Conservation (phyloP, 108 stramenopile genomes). For the Schizochytrium sp. region DNA sequence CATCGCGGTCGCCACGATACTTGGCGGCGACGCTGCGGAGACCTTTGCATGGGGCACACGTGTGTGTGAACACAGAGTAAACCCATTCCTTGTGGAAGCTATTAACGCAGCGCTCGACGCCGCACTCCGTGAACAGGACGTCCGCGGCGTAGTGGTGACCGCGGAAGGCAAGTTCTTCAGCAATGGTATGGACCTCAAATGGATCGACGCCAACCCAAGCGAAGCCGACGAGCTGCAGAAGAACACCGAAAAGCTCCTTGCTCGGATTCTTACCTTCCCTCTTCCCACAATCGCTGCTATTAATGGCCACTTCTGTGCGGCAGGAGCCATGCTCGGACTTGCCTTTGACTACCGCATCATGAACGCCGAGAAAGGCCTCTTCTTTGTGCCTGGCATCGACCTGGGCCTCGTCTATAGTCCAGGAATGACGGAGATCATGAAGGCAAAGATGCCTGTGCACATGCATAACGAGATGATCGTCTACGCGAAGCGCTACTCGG, state of each 20-base stretch:
- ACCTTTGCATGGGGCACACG: conserved; percentile 59
- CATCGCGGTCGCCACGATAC: conserved; percentile 36
- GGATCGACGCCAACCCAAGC: conserved; percentile 48
- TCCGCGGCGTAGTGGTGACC: conserved; percentile 48
- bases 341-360: conserved; percentile 58
- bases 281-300: conserved; percentile 53
- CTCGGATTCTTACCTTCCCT: conserved; percentile 37
- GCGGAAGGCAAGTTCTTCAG: conserved; percentile 32
- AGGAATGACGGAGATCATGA: conserved; percentile 59
- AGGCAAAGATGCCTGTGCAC: conserved; percentile 49
- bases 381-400: conserved; percentile 47
- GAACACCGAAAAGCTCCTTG: conserved; percentile 45
- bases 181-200: conserved; percentile 59
- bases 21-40: conserved; percentile 25
- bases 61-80: conserved; percentile 30
- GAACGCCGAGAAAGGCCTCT: conserved; percentile 51
- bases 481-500: background rate
- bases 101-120: conserved; percentile 14
- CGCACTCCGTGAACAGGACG: background rate
- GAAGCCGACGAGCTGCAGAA: conserved; percentile 43
- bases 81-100: conserved; percentile 21
- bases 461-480: conserved; percentile 56
- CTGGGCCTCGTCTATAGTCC: conserved; percentile 47
- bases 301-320: conserved; percentile 48
- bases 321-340: conserved; percentile 58